Percentiles rank a stretch among this genome's conserved stretches.
These are phyloP conservation scores for Russula sp. DNA, from an alignment of 768 basidiomycete genomes.

Conservation along the genomic window DNA sequence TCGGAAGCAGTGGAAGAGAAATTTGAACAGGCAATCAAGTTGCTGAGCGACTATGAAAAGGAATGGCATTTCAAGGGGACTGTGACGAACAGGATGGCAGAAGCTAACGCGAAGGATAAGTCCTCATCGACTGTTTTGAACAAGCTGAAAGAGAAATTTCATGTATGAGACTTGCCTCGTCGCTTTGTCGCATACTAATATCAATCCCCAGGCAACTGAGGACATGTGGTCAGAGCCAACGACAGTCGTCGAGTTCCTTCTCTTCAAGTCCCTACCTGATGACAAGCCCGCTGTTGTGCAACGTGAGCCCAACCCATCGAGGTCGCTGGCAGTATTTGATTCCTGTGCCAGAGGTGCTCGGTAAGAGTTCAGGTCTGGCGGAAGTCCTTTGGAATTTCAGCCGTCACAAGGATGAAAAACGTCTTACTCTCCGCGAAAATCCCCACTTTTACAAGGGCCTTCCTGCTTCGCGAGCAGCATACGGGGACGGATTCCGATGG, in stretches of 20 bases:
- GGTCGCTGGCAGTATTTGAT: not conserved
- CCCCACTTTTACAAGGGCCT: slow-evolving; percentile 8
- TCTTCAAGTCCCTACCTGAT: slow-evolving; percentile 2
- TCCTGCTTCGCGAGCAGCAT: not conserved
- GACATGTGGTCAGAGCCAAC: not conserved
- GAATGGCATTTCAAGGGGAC: not conserved
- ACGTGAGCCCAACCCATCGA: not conserved
- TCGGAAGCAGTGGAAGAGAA: not conserved
- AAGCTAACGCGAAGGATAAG: not conserved
- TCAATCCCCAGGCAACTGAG: not conserved
- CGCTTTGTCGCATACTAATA: not conserved
- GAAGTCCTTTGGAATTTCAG: slow-evolving; percentile 18
- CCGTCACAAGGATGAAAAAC: not conserved
- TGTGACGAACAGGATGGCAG: not conserved
- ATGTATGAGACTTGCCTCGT: not conserved
- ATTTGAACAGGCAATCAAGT: not conserved
- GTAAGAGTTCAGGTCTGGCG: not conserved
- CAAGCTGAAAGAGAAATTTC: not conserved
- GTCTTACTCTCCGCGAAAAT: slow-evolving; percentile 8
- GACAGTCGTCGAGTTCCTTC: not conserved
- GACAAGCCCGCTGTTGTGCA: not conserved
- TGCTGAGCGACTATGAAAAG: not conserved
- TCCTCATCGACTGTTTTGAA: not conserved
- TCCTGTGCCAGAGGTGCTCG: not conserved
- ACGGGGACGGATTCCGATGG: not conserved